phyloP scores from a whole-genome alignment of 768 basidiomycete genomes.

The Lactarius indigo region DNA sequence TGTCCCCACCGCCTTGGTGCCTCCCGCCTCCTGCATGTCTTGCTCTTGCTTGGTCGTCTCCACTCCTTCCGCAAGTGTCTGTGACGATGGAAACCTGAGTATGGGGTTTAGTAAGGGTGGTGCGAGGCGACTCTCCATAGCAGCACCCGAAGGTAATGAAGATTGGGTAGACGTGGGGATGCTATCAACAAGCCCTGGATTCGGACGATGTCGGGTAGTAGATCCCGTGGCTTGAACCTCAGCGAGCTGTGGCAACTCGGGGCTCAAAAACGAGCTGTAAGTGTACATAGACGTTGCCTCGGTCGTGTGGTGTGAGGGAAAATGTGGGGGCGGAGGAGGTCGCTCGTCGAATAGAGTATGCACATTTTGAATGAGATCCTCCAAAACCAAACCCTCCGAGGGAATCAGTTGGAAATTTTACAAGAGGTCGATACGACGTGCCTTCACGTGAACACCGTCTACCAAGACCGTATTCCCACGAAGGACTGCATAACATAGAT shows the following conservation, averaged over 20 bases:
- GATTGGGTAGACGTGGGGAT: too few species aligned
- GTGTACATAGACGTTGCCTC: background rate
- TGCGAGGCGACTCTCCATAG: background rate
- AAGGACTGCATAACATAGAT: background rate
- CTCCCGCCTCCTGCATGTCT: background rate
- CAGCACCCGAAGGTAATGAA: too few species aligned
- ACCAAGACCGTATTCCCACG: too few species aligned
- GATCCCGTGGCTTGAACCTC: background rate
- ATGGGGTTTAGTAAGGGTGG: too few species aligned
- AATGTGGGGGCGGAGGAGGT: background rate
- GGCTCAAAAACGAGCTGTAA: background rate
- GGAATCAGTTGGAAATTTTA: too few species aligned
- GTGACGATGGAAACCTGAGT: background rate
- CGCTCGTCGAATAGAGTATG: background rate
- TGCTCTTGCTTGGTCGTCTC: background rate
- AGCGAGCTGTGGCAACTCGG: background rate
- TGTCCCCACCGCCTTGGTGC: background rate
- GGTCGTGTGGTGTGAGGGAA: background rate
- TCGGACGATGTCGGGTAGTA: background rate
- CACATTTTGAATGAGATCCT: background rate
- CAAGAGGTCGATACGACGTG: too few species aligned
- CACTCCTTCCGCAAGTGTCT: background rate
- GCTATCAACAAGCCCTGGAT: background rate
- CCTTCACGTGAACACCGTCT: too few species aligned
- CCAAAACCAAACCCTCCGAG: background rate